A percentile compares a stretch with the other conserved stretches of the same genome.
These are phyloP conservation scores for Paecilomyces fulvus DNA, from an alignment of 2,329 filamentous ascomycete genomes.

Conservation along the genomic window DNA sequence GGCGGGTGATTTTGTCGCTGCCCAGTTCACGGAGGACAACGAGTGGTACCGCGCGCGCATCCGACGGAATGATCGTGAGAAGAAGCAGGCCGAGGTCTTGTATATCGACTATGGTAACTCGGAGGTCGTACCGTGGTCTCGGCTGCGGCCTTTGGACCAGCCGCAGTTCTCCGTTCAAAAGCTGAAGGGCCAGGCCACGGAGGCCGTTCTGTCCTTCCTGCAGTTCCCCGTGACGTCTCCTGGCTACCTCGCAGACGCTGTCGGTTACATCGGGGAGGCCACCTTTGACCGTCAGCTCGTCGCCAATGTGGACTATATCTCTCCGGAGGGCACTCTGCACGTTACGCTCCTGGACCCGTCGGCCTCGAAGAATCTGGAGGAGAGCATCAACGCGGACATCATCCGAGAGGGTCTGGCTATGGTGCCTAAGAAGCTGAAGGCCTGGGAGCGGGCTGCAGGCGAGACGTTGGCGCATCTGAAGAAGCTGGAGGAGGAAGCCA, in stretches of 20 bases:
- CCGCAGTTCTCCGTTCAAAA: slow-evolving; percentile 71
- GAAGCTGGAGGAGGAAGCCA: slow-evolving; percentile 68
- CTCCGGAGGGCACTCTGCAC: slow-evolving; percentile 71
- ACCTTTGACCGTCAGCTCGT: slow-evolving; percentile 72
- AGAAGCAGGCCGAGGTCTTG: slow-evolving; percentile 79
- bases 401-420: slow-evolving; percentile 77
- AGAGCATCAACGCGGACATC: slow-evolving; percentile 85
- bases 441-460: slow-evolving; percentile 74
- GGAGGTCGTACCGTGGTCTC: slow-evolving; percentile 77
- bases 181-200: slow-evolving; percentile 77
- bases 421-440: slow-evolving; percentile 84
- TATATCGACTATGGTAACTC: slow-evolving; percentile 97
- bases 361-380: slow-evolving; percentile 51
- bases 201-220: slow-evolving; percentile 78
- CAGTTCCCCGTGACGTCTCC: slow-evolving; percentile 68
- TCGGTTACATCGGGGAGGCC: slow-evolving; percentile 64
- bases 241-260: slow-evolving; percentile 77
- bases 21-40: slow-evolving; percentile 79
- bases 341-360: slow-evolving; percentile 81
- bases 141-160: slow-evolving; percentile 71
- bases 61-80: slow-evolving; percentile 83
- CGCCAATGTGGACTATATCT: slow-evolving; percentile 80
- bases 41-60: slow-evolving; percentile 93
- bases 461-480: slow-evolving; percentile 64
- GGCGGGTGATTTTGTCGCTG: slow-evolving; percentile 82